These are phyloP conservation scores for Periconia digitata DNA, from an alignment of 2,329 filamentous ascomycete species.

Conservation along the genomic window DNA sequence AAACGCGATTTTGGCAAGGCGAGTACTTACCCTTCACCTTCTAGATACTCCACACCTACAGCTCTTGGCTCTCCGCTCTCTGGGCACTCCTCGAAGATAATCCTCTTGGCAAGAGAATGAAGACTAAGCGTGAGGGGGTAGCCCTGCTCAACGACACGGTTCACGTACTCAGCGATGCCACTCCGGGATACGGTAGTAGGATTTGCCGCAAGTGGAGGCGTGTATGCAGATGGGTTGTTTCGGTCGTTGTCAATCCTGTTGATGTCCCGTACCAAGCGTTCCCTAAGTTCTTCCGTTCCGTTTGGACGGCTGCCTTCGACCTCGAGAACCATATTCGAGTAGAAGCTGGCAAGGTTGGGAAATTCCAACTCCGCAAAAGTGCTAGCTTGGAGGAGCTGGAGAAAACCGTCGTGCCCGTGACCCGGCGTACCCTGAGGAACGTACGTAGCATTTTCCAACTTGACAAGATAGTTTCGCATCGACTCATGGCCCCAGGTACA, in stretches of 20 bases:
- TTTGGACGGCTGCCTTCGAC: constrained; percentile 56
- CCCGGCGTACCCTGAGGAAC: constrained; percentile 30
- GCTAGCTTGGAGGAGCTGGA: constrained; percentile 57
- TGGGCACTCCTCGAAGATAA: constrained; percentile 35
- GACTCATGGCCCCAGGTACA: constrained; percentile 50
- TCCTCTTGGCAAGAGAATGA: constrained; percentile 1
- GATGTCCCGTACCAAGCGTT: constrained; percentile 24
- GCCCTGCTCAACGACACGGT: constrained; percentile 49
- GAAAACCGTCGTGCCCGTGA: constrained; percentile 54
- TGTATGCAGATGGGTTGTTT: constrained; percentile 51
- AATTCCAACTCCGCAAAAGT: constrained; percentile 55
- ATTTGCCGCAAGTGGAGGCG: constrained; percentile 60
- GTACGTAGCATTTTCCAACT: constrained; percentile 56
- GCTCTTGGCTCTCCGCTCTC: constrained; percentile 42
- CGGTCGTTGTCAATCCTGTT: constrained; percentile 46
- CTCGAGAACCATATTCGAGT: constrained; percentile 38
- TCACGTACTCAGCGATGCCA: constrained; percentile 59
- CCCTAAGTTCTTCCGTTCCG: background rate
- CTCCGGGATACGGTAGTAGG: constrained; percentile 46
- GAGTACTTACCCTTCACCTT: constrained; percentile 45
- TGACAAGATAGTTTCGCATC: constrained; percentile 57
- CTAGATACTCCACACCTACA: constrained; percentile 53
- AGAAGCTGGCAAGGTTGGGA: constrained; percentile 42
- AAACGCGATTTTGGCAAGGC: constrained; percentile 35
- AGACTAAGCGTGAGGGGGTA: constrained; percentile 40